These are phyloP conservation scores for Cladophialophora psammophila DNA, from an alignment of 2,329 filamentous ascomycete species.

Conservation along the genomic window DNA sequence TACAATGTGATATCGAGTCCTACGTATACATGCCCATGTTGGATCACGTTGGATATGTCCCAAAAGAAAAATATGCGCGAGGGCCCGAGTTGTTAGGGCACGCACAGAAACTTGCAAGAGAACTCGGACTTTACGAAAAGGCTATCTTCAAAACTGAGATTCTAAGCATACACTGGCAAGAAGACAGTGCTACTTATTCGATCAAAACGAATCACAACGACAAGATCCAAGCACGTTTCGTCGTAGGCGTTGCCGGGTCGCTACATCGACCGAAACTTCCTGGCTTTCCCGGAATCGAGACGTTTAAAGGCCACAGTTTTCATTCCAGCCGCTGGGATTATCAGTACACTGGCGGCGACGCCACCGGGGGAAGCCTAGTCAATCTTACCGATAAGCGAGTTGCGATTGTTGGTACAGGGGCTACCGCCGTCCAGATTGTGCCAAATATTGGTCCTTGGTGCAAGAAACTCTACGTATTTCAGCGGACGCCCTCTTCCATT, in stretches of 20 bases:
- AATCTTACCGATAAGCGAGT: conserved; percentile 39
- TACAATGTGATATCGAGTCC: conserved; percentile 28
- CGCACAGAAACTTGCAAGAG: conserved; percentile 29
- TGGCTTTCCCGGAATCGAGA: conserved; percentile 41
- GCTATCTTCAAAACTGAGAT: conserved; percentile 35
- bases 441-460: conserved; percentile 41
- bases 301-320: conserved; percentile 52
- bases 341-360: conserved; percentile 48
- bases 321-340: conserved; percentile 58
- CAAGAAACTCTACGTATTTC: conserved; percentile 48
- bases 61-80: conserved; percentile 34
- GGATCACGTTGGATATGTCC: conserved; percentile 34
- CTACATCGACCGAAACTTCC: conserved; percentile 38
- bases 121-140: conserved; percentile 26
- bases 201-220: conserved; percentile 39
- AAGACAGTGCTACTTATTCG: conserved; percentile 18
- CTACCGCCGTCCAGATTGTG: conserved; percentile 53
- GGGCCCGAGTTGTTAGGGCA: conserved; percentile 30
- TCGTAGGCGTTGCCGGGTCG: conserved; percentile 52
- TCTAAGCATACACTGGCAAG: conserved; percentile 30
- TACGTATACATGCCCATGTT: conserved; percentile 38
- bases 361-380: conserved; percentile 10
- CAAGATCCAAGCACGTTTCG: conserved; percentile 48
- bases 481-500: conserved; percentile 47
- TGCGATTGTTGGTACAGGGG: conserved; percentile 50